Evolutionary conservation across 1,284 basidiomycete species (phyloP), one percentile per base, ranked within the genome.

Genomic region (Cutaneotrichosporon dermatis): DNA sequence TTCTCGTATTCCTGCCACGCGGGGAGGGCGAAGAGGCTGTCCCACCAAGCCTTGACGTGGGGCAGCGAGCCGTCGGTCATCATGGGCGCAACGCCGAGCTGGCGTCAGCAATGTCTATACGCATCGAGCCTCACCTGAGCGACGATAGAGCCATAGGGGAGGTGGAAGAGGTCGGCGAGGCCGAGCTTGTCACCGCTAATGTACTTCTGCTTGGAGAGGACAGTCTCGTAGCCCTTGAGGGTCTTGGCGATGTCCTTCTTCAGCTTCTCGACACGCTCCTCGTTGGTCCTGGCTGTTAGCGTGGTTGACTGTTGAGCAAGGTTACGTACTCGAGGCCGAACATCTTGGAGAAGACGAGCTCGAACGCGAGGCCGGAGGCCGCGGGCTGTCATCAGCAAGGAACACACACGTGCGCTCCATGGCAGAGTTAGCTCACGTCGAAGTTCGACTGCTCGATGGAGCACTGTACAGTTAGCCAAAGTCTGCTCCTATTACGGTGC

Each of bases 131-230:
- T 51, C 40, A 56, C 41, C 9, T 39, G 9, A 50, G 45, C 63
- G 8, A 48, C 25, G 25, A 61, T 41, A 11, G 39, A n/a, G 43
- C 60, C 56, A 57, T 80, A 81, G 0, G 85, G 82, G 3, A 86
- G 72, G 63, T 86, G 83, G 74, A 80, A 84, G 7, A 86, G 69
- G 66, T 86, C 85, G 0, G 80, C 83, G 15, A 86, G 73, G 5
- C 82, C 82, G 12, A 84, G 37, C 48, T 76, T 80, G 60, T 84
- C 70, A 3, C 83, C 83, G 36, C 79, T 82, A 13, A 84, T 63
- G 64, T 82, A 85, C 62, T 79, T 81, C 56, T 82, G 79, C 70
- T 82, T 84, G 52, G 75, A 68, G 33, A 86, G 73, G 53, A 86
- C 81, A 4, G 58, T 62, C 61, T 85, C 83, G 66, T 85, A 85